Conservation (phyloP, 352 stramenopile species). For the Phytopythium sindhum region DNA sequence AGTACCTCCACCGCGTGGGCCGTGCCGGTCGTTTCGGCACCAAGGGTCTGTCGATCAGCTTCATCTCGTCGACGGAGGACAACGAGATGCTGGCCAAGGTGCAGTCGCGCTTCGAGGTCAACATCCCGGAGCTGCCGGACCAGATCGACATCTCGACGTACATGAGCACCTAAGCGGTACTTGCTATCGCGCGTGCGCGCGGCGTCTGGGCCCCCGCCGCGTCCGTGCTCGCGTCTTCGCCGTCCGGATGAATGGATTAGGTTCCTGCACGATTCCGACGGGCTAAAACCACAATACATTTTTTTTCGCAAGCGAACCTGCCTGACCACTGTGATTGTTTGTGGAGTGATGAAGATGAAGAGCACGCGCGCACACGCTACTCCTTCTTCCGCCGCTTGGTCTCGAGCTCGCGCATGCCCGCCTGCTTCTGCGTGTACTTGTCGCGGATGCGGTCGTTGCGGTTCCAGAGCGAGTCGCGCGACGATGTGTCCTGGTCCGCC, state of each 20-base stretch:
- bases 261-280: background rate
- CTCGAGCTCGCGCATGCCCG: slow-evolving; percentile 71
- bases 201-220: background rate
- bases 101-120: slow-evolving; percentile 99
- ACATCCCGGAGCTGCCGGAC: slow-evolving; percentile 99
- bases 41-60: slow-evolving; percentile 99
- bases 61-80: slow-evolving; percentile 98
- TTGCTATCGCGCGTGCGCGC: slow-evolving; percentile 12
- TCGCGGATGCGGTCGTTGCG: slow-evolving; percentile 79
- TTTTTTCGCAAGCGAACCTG: background rate
- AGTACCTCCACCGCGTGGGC: slow-evolving; percentile 99
- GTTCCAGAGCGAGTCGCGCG: slow-evolving; percentile 73
- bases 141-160: slow-evolving; percentile 99
- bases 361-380: slow-evolving; percentile 14
- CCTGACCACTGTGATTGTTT: no score
- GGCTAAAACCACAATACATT: background rate
- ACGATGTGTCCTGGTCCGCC: slow-evolving; percentile 95
- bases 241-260: slow-evolving; percentile 5
- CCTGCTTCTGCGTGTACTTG: slow-evolving; percentile 74
- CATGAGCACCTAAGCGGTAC: slow-evolving; percentile 84
- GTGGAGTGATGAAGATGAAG: no score
- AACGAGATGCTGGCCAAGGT: slow-evolving; percentile 98
- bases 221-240: background rate
- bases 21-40: slow-evolving; percentile 99
- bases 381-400: slow-evolving; percentile 67